Base-by-base conservation (phyloP, 768 basidiomycete genomes). In the Boletus sp. region DNA sequence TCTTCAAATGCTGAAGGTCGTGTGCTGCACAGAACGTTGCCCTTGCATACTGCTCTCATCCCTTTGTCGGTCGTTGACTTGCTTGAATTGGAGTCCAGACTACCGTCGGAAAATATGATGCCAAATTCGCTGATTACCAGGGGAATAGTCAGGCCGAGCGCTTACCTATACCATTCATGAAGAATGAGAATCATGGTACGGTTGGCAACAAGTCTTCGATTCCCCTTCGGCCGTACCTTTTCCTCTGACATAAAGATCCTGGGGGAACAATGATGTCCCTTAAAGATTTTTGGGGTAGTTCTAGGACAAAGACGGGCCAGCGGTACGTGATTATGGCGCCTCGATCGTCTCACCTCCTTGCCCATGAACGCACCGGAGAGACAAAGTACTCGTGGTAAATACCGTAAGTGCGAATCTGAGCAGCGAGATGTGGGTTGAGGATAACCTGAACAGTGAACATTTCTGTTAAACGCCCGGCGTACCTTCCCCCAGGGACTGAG, bases 11-110 rank as follows among this genome's bases (percentile, higher is more conserved):
- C 40, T 42, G 9, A 29, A 46, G 40, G 54, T 56, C 55, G 44
- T 59, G 37, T 55, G 39, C 42, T 58, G 60, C 50, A 45, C 55
- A 28, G 46, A 57, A 57, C 48, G 55, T 63, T 54, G 51, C 40
- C 44, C 37, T 37, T 39, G 52, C 35, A 17, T 30, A 45, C 37
- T 28, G 40, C 41, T 45, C 30, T 39, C 17, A 39, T 48, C 24
- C 30, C n/a, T 15, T 40, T 14, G 33, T 18, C 32, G 2, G 15
- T 47, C 40, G 45, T 47, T 30, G 53, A 48, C 39, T 18, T 32
- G 50, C 40, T 36, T 30, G 37, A 28, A 46, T 28, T 10, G 14
- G 17, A 40, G 39, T 24, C 30, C 24, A 10, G 49, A 35, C 18
- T 7, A 15, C 3, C 18, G 12, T 29, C 14, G n/a, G 30, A 44